Percentiles rank a stretch among this genome's conserved stretches.
These are phyloP conservation scores for Amanita thiersii DNA, from an alignment of 768 basidiomycete species.

Conservation along the genomic window DNA sequence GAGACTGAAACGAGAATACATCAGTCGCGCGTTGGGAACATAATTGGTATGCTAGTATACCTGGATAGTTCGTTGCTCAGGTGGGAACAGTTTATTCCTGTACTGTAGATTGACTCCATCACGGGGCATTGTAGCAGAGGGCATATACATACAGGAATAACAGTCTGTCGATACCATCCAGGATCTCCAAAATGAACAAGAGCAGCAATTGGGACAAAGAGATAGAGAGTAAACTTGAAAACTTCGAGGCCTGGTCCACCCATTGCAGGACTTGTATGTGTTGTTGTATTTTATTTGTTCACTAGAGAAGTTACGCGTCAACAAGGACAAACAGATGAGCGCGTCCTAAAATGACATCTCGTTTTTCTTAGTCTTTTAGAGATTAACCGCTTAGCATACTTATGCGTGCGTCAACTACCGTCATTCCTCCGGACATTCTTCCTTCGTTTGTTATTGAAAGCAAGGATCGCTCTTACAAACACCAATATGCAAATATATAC, in stretches of 20 bases:
- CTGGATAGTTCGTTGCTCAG: constrained; percentile 44
- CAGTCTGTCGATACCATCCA: constrained; percentile 73
- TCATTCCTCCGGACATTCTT: constrained; percentile 25
- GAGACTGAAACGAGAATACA: constrained; percentile 25
- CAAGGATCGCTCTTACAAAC: constrained; percentile 40
- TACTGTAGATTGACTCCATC: constrained; percentile 35
- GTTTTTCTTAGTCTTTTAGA: too few species aligned
- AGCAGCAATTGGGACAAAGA: constrained; percentile 75
- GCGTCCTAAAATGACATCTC: too few species aligned
- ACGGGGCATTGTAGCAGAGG: background rate
- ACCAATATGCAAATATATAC: constrained; percentile 53
- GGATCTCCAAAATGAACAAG: constrained; percentile 85
- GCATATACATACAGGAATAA: constrained; percentile 64
- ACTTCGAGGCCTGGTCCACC: constrained; percentile 79
- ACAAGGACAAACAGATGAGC: constrained; percentile 23
- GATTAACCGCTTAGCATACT: too few species aligned
- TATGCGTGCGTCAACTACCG: constrained; percentile 27
- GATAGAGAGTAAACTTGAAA: constrained; percentile 84
- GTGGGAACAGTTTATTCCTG: constrained; percentile 63
- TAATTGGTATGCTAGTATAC: constrained; percentile 20
- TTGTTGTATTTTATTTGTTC: background rate
- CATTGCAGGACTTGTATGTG: constrained; percentile 24
- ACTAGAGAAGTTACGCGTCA: constrained; percentile 16
- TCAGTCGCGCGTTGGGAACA: background rate
- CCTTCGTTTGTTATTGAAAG: constrained; percentile 39